These are phyloP conservation scores for Stentor coeruleus DNA, from an alignment of 73 alveolate genomes.

Conservation along the genomic window DNA sequence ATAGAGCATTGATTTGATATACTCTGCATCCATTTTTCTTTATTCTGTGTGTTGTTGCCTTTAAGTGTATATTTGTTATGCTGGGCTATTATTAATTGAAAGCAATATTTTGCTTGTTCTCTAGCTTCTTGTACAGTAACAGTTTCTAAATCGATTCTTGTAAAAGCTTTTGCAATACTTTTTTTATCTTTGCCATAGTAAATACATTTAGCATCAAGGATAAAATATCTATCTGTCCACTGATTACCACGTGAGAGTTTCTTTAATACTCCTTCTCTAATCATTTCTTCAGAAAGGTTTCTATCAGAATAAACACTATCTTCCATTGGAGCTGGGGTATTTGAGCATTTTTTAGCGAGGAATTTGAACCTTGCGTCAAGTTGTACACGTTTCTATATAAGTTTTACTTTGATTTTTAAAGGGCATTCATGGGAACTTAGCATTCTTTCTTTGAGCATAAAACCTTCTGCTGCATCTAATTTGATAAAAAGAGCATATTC, in stretches of 20 bases:
- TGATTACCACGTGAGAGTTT: background rate
- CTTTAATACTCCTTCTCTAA: conserved; percentile 15
- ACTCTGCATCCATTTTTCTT: conserved; percentile 21
- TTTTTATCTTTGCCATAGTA: conserved; percentile 10
- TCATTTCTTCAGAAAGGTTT: conserved; percentile 9
- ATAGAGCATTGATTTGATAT: conserved; percentile 16
- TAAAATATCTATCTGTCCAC: background rate
- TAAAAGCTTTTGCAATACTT: background rate
- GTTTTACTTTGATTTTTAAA: background rate
- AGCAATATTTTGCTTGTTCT: conserved; percentile 1
- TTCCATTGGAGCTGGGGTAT: background rate
- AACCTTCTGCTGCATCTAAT: background rate
- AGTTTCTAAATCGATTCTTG: conserved; percentile 18
- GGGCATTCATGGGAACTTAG: conserved; percentile 1
- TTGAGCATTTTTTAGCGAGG: background rate
- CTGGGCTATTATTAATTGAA: background rate
- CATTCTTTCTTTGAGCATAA: conserved; percentile 8
- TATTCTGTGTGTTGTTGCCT: conserved; percentile 24
- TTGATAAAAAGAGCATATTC: conserved; percentile 10
- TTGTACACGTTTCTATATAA: background rate
- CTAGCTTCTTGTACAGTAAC: conserved; percentile 1
- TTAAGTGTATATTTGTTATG: background rate
- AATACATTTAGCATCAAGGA: conserved; percentile 20
- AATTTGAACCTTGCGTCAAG: background rate
- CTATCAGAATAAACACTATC: background rate